phyloP scores from a whole-genome alignment of 257 asterid species.

The Solanum habrochaites region DNA sequence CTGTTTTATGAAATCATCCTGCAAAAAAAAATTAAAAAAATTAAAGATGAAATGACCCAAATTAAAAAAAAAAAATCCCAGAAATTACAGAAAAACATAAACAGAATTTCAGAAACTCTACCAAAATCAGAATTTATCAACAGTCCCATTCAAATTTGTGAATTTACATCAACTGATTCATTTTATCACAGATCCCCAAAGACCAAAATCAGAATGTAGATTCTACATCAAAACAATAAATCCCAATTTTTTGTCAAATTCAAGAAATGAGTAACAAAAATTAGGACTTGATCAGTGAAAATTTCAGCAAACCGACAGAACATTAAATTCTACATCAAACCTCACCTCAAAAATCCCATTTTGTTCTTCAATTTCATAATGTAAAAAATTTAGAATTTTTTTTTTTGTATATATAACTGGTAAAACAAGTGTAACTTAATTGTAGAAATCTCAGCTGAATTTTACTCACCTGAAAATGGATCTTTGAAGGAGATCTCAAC shows the following conservation, averaged over 20 bases:
- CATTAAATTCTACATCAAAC: not conserved
- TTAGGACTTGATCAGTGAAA: not conserved
- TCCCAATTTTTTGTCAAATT: not conserved
- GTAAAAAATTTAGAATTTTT: not conserved
- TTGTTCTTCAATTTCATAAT: not conserved
- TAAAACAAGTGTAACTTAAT: not conserved
- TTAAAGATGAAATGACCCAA: not conserved
- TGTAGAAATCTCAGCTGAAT: slow-evolving; percentile 1
- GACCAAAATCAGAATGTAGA: not conserved
- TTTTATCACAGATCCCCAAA: slow-evolving; percentile 1
- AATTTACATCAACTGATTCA: not conserved
- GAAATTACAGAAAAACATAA: not conserved
- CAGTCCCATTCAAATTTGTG: not conserved
- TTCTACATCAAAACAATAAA: not conserved
- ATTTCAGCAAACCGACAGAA: not conserved
- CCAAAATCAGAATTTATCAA: not conserved
- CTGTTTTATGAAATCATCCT: not conserved
- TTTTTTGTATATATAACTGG: not conserved
- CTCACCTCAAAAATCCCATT: not conserved
- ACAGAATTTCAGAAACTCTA: not conserved
- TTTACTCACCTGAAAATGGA: not conserved
- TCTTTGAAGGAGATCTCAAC: slow-evolving; percentile 11
- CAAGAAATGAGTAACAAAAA: not conserved
- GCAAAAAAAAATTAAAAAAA: not conserved
- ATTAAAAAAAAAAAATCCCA: not conserved